phyloP scores from a whole-genome alignment of 208 protist species.

The Leishmania tropica region DNA sequence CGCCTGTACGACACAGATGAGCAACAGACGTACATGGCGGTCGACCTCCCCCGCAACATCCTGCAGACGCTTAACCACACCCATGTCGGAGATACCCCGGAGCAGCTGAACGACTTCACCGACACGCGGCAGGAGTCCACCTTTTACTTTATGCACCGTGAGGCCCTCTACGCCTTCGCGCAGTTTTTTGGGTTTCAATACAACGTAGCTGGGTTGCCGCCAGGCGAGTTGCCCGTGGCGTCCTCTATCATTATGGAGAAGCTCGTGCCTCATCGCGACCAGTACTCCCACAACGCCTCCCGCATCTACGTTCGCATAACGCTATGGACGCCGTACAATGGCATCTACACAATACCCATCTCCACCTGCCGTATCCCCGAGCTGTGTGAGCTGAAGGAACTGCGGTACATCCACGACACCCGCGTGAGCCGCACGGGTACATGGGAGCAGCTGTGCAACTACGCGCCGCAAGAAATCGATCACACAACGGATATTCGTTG shows the following conservation, averaged over 20 bases:
- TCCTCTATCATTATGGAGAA: constrained; percentile 78
- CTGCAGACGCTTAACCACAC: constrained; percentile 56
- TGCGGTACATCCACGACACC: constrained; percentile 55
- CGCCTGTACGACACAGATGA: constrained; percentile 84
- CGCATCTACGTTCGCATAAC: constrained; percentile 57
- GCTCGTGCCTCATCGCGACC: constrained; percentile 43
- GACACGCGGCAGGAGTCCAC: constrained; percentile 68
- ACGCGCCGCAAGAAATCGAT: constrained; percentile 66
- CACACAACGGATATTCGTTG: constrained; percentile 82
- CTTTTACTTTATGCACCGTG: constrained; percentile 87
- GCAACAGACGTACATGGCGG: constrained; percentile 84
- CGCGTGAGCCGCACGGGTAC: constrained; percentile 70
- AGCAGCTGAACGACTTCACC: constrained; percentile 63
- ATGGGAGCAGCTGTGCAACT: constrained; percentile 78
- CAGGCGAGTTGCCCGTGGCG: constrained; percentile 74
- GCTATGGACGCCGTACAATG: constrained; percentile 75
- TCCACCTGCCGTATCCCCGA: constrained; percentile 64
- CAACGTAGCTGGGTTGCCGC: constrained; percentile 61
- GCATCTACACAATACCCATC: constrained; percentile 56
- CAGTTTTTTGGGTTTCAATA: constrained; percentile 85
- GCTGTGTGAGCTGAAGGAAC: constrained; percentile 72
- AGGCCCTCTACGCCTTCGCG: constrained; percentile 81
- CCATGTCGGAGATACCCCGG: constrained; percentile 29
- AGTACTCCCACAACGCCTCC: constrained; percentile 41
- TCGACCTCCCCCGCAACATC: constrained; percentile 71